Evolutionary conservation across 345 rosid species (phyloP), one percentile per base, ranked within the genome.

Genomic region (Eucalyptus pauciflora): DNA sequence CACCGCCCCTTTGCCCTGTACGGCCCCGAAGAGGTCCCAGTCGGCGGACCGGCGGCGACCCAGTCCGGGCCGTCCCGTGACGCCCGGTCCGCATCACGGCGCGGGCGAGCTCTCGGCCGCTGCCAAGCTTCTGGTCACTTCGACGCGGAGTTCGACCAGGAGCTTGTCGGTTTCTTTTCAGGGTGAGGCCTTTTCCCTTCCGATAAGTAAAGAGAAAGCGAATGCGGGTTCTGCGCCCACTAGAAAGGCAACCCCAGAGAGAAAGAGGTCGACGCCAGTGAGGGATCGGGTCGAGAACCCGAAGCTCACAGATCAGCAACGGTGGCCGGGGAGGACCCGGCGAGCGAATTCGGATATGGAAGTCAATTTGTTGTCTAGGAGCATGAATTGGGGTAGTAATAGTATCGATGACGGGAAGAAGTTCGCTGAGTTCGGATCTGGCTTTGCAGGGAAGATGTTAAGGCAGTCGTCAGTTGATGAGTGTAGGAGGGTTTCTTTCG

Each of bases 131-230:
- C 90, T 95, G 89, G 93, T 97, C 88, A 96, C 98, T 92, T 97
- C 99, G 17, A 93, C 99, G 1, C 90, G 99, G 91, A 96, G 98
- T 92, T 97, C 98, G 25, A 94, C 99, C 1, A 90, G 99, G 90
- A 97, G 98, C 87, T 93, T 97, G 89, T 94, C 98, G 50, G 99
- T 97, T 89, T 95, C 99, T 3, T 97, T 97, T 87, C 99, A 96
- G 93, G 99, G 99, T 1, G 97, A 95, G 90, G 90, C 96, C 71
- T 97, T 95, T 93, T 96, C 98, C 56, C 97, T 97, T 85, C 99
- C 98, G 89, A 93, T 96, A 90, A 95, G 98, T 86, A 97, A 94
- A 91, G 94, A 96, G 80, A 97, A 95, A 91, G 94, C 96, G 45
- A 87, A 93, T 86, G 54, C 94, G 13, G 88, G 92, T 46, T 93